Percentiles rank a stretch among this genome's conserved stretches.
Conservation (phyloP, 805 yeast species). For the Suhomyces kilbournensis region DNA sequence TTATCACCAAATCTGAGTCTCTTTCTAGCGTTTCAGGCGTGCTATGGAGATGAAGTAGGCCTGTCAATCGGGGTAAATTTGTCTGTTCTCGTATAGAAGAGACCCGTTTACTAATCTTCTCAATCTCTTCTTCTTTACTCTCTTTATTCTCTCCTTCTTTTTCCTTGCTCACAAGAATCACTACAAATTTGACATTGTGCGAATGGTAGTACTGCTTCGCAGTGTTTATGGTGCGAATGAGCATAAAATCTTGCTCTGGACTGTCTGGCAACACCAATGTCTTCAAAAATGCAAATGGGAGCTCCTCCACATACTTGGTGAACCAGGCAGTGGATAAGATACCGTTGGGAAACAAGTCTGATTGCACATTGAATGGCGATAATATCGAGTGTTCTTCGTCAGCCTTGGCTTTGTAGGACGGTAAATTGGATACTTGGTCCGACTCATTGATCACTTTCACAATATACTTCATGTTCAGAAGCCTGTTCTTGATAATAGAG, state of each 20-base stretch:
- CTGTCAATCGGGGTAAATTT: slow-evolving; percentile 28
- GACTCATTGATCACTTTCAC: slow-evolving; percentile 12
- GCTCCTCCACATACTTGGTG: slow-evolving; percentile 24
- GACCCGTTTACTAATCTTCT: slow-evolving; percentile 12
- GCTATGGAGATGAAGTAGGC: slow-evolving; percentile 25
- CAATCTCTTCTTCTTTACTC: background rate
- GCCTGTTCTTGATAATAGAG: slow-evolving; percentile 32
- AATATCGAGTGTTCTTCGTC: slow-evolving; percentile 23
- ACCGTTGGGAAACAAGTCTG: slow-evolving; percentile 28
- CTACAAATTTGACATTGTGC: slow-evolving; percentile 18
- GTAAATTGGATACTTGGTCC: background rate
- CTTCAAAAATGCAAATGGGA: slow-evolving; percentile 34
- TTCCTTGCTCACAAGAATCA: slow-evolving; percentile 16
- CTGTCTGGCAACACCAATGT: slow-evolving; percentile 13
- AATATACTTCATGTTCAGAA: slow-evolving; percentile 32
- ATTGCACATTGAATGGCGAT: slow-evolving; percentile 38
- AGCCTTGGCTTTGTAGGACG: background rate
- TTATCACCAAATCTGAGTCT: slow-evolving; percentile 30
- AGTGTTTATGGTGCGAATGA: slow-evolving; percentile 16
- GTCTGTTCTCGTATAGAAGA: slow-evolving; percentile 25
- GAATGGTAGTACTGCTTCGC: slow-evolving; percentile 11
- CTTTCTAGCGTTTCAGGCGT: slow-evolving; percentile 13
- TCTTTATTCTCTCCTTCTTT: background rate
- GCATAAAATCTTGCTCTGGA: slow-evolving; percentile 5
- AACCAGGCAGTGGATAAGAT: slow-evolving; percentile 34